Conservation (phyloP, 148 eudicot species). For the Camellia lanceoleosa region DNA sequence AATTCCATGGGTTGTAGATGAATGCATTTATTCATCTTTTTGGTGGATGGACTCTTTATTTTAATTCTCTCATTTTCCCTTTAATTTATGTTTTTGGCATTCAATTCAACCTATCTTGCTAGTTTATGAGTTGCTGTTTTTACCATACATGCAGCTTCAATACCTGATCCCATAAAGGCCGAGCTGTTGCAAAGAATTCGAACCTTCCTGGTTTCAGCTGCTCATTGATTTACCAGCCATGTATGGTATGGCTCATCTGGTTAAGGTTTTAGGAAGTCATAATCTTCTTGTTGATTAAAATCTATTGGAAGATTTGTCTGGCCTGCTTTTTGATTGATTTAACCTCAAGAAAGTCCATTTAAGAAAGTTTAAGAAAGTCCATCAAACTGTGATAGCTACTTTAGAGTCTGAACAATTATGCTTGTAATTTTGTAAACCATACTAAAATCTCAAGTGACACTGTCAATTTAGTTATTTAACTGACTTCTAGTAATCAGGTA, state of each 20-base stretch:
- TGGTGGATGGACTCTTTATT: not conserved
- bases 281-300: no score
- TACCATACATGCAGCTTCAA: slow-evolving; percentile 44
- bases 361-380: not conserved
- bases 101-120: not conserved
- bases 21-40: not conserved
- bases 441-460: not conserved
- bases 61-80: not conserved
- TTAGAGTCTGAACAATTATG: not conserved
- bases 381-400: not conserved
- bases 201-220: slow-evolving; percentile 54
- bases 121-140: not conserved
- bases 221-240: slow-evolving; percentile 32
- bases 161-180: slow-evolving; percentile 65
- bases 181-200: slow-evolving; percentile 73
- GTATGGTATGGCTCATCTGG: not conserved
- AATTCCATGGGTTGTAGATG: not conserved
- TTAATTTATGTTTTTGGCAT: not conserved
- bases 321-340: not conserved
- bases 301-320: not conserved
- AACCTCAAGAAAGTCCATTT: no score
- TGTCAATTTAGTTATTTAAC: not conserved
- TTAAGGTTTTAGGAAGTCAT: no score
- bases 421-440: slow-evolving; percentile 1
- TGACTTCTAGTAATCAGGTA: no score